Evolutionary conservation across 805 yeast species (phyloP), one percentile per base, ranked within the genome.

Genomic region (Zygoascus ofunaensis): DNA sequence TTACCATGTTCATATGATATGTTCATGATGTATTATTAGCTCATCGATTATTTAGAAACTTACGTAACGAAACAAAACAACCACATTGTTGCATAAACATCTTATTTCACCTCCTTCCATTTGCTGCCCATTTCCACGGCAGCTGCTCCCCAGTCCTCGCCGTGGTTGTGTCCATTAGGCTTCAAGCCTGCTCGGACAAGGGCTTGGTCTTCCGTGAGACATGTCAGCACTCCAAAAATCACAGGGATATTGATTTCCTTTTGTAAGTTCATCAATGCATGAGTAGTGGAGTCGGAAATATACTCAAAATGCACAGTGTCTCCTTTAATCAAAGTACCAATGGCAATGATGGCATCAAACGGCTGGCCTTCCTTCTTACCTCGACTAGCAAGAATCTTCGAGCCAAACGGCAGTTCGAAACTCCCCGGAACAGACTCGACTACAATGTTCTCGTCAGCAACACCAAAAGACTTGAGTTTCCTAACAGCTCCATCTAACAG

Each of bases 81-180:
- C n/a, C n/a, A n/a, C n/a, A n/a, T n/a, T n/a, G n/a, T n/a, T n/a
- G n/a, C n/a, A n/a, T n/a, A n/a, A 26, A 26, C 15, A 28, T 7
- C n/a, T 39, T 17, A 18, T 21, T 28, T 37, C 5, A 26, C 34
- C 7, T 12, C 35, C 18, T 19, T 26, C 40, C 50, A 44, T 56
- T 65, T 66, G 48, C 48, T 39, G 12, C 64, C 81, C 97, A 92
- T 90, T 69, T 90, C 98, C 22, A 92, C 95, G 14, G 98, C 98
- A 44, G 97, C 96, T 30, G 94, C 89, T 54, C 95, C 98, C 98
- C 98, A 90, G 64, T 92, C 98, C 59, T 76, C 86, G 52, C 98
- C 98, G 59, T 92, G 98, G 70, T 90, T 90, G 65, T 92, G 97
- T 54, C 79, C 79, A 46, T 82, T 87, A 24, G 65, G 65, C 34